Base-by-base conservation (phyloP, 2,329 filamentous ascomycete genomes). In the Exophiala calicioides region DNA sequence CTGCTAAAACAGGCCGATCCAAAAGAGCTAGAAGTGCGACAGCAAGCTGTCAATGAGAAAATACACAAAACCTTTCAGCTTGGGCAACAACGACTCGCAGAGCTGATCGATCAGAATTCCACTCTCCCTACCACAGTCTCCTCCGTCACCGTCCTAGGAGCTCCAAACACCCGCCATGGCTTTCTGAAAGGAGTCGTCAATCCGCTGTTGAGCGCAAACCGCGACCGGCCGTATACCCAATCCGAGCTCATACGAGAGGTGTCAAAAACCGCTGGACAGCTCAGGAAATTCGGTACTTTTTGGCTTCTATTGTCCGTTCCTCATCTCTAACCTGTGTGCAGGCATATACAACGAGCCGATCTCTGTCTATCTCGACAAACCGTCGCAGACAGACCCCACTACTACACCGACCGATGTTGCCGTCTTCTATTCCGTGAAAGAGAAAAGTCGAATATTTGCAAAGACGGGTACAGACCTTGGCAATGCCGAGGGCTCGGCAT, bases 391-490 rank as follows among this genome's bases (percentile, higher is more conserved):
- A 33, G 81, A 88, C 52, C 77, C 86, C 0, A 80, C 82, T 5
- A 81, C 84, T 7, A 82, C 82, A 2, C 81, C 85, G 2, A 89
- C 83, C 44, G 89, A 95, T 64, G 71, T 97, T 58, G 86, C 91
- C 56, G 79, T 96, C 42, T 86, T 85, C 60, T 78, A 96, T 46
- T 82, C 81, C 42, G 86, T 87, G 16, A 77, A 79, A 51, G 91
- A 98, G 69, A 84, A 88, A 57, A 85, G 88, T 23, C 84, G 86
- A 29, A 81, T 97, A 62, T 82, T 90, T 49, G 79, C 97, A 61
- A 95, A 95, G 73, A 95, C 90, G 0, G 93, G 93, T 50, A 97
- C 93, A 6, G 91, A 97, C 64, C 78, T 95, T 34, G 93, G 93
- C 53, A 95, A 94, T 63, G 84, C 88, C 16, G 93, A 98, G 68